These are phyloP conservation scores for Glycine tomentella DNA, from an alignment of 306 rosid species.

Conservation along the genomic window DNA sequence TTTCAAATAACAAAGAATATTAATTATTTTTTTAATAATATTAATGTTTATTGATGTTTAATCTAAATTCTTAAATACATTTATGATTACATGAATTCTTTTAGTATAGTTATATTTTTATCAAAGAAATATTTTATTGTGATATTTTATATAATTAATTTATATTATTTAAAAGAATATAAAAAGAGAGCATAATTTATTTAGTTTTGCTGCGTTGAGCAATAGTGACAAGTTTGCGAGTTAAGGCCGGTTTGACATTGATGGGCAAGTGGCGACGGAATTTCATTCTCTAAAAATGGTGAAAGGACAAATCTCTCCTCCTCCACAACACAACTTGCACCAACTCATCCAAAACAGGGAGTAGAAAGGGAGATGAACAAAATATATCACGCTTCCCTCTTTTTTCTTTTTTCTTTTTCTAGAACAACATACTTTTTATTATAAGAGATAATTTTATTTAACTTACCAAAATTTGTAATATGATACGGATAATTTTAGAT, in stretches of 20 bases:
- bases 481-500: too few species aligned
- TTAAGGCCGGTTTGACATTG: slow-evolving; percentile 35
- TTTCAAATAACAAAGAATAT: too few species aligned
- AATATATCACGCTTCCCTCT: background rate
- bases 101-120: too few species aligned
- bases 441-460: background rate
- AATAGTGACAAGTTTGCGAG: slow-evolving; percentile 22
- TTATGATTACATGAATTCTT: too few species aligned
- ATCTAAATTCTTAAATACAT: too few species aligned
- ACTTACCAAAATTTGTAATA: background rate
- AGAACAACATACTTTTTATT: background rate
- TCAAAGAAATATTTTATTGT: too few species aligned
- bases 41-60: too few species aligned
- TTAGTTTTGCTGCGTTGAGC: background rate
- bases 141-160: background rate
- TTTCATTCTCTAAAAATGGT: background rate
- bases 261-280: background rate
- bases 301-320: background rate
- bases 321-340: slow-evolving; percentile 1
- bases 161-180: background rate
- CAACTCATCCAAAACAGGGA: background rate
- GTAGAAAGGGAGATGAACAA: background rate
- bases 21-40: too few species aligned
- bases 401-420: background rate
- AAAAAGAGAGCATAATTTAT: background rate